Evolutionary conservation across 768 basidiomycete species (phyloP), one percentile per base, ranked within the genome.

Genomic region (Calvatia gigantea): DNA sequence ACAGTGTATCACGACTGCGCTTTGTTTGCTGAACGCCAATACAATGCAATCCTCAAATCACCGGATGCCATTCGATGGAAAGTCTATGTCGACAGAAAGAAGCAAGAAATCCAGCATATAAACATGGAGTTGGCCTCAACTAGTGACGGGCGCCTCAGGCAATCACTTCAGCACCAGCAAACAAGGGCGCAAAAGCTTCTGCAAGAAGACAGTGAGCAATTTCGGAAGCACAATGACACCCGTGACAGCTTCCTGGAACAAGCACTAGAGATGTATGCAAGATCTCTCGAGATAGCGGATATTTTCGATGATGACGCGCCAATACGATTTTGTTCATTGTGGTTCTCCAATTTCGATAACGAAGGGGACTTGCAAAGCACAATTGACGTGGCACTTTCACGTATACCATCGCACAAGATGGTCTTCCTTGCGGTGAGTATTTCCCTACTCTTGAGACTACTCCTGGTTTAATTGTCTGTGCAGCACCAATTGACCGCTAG

Each of bases 401-500:
- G 78, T 2, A 80, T 95, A 35, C 90, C 94, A 0, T 91, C 94
- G 0, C 79, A 83, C 57, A 98, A 98, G 68, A 89, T 98, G 64
- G 80, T 96, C 41, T 92, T 94, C 69, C 78, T 98, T 51, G 86
- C 92, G 8, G 80, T 80, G 59, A 62, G 72, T 62, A 8, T 29
- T 44, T 9, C 29, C 55, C n/a, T 56, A 23, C 29, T 39, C 19
- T 29, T 12, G 25, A 23, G 15, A 17, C 52, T 27, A 6, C 14
- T 6, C 9, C 38, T 23, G 17, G 5, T 15, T 21, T 41, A 31
- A 41, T 25, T 11, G 17, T 15, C 3, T n/a, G 9, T 48, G 12
- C 23, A 81, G 73, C 93, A 95, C 70, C 97, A 99, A 70, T 82
- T 99, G 4, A 86, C 94, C 0, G 94, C 96, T n/a, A 83, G 95